phyloP scores from a whole-genome alignment of 805 yeast genomes.

The Ascoidea tarda region DNA sequence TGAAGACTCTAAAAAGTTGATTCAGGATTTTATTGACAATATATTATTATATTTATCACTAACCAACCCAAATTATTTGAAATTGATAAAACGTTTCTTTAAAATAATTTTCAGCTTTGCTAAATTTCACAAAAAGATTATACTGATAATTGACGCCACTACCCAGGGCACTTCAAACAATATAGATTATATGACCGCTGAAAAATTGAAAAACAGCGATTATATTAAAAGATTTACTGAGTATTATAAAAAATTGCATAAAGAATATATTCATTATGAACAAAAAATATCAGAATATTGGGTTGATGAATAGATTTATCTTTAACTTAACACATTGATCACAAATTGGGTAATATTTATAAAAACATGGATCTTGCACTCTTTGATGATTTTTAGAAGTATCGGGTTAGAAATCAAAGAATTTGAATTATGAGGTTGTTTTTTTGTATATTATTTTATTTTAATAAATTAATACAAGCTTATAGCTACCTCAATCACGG shows the following conservation, averaged over 20 bases:
- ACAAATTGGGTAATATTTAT: too few relatives aligned
- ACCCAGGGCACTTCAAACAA: neutral
- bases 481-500: too few relatives aligned
- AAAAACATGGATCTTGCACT: too few relatives aligned
- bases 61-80: neutral
- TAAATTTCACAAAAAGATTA: neutral
- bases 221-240: neutral
- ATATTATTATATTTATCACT: slow-evolving; percentile 1
- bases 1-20: slow-evolving; percentile 1
- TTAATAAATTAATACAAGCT: too few relatives aligned
- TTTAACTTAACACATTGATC: too few relatives aligned
- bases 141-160: neutral
- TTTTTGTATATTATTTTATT: too few relatives aligned
- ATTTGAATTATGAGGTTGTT: too few relatives aligned
- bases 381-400: too few relatives aligned
- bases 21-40: slow-evolving; percentile 6
- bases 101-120: too few relatives aligned
- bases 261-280: neutral
- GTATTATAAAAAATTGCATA: neutral
- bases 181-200: neutral
- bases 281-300: neutral
- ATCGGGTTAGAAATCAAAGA: too few relatives aligned
- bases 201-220: neutral
- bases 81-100: too few relatives aligned
- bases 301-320: neutral